A percentile compares a stretch with the other conserved stretches of the same genome.
Conservation (phyloP, 78 protist genomes). For the Guillardia theta region DNA sequence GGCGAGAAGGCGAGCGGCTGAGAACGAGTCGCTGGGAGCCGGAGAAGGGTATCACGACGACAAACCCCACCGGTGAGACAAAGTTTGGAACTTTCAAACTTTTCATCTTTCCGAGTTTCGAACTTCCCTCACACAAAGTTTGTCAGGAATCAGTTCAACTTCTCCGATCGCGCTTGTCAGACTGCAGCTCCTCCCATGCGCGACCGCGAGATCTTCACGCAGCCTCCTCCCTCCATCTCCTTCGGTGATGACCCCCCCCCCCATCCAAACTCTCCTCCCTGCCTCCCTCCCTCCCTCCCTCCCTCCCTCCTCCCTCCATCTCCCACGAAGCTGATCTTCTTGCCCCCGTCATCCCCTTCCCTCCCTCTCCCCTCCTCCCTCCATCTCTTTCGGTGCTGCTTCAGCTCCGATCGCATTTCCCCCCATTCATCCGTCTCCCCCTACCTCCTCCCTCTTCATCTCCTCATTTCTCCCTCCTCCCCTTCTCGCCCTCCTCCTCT, state of each 20-base stretch:
- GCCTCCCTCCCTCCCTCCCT: too few species aligned
- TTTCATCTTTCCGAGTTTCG: not conserved
- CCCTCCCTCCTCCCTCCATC: too few species aligned
- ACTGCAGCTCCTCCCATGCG: slow-evolving; percentile 36
- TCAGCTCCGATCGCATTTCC: too few species aligned
- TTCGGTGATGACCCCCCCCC: slow-evolving; percentile 40
- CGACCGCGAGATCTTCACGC: slow-evolving; percentile 46
- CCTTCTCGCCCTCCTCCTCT: not conserved
- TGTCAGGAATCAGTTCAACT: slow-evolving; percentile 83
- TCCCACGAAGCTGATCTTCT: too few species aligned
- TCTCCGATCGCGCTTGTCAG: slow-evolving; percentile 77
- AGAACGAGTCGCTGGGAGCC: not conserved
- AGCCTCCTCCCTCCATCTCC: slow-evolving; percentile 53
- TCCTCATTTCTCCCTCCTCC: too few species aligned
- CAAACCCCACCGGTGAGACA: not conserved
- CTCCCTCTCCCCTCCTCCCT: too few species aligned
- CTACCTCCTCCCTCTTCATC: too few species aligned
- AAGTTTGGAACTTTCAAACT: not conserved
- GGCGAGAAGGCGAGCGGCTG: not conserved
- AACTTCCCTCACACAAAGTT: not conserved
- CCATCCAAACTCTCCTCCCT: too few species aligned
- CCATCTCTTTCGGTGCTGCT: too few species aligned
- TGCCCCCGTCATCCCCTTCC: too few species aligned
- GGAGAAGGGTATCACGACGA: not conserved
- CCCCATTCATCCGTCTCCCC: too few species aligned